A percentile compares a stretch with the other conserved stretches of the same genome.
Conservation (phyloP, 176 grass and related monocot species). For the Saccharum officinarum region DNA sequence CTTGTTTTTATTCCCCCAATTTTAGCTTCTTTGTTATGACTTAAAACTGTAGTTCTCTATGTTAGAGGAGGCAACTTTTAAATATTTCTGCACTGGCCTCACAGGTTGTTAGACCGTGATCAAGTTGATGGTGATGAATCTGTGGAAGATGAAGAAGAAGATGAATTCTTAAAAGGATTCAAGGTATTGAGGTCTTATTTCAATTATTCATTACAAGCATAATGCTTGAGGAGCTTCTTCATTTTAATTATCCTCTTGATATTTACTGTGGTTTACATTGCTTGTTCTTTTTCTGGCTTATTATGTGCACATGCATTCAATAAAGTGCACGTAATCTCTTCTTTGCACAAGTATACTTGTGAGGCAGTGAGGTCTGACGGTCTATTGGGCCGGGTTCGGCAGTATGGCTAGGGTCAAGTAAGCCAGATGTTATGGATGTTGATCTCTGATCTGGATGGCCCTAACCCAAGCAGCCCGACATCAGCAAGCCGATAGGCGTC, state of each 20-base stretch:
- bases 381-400: too few relatives aligned
- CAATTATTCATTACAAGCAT: not conserved
- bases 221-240: not conserved
- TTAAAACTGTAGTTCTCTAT: constrained; percentile 8
- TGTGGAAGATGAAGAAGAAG: constrained; percentile 85
- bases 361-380: not conserved
- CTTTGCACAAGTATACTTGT: constrained; percentile 1
- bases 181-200: constrained; percentile 59
- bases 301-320: not conserved
- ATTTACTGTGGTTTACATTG: constrained; percentile 18
- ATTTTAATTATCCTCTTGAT: constrained; percentile 27
- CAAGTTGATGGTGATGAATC: constrained; percentile 80
- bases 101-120: constrained; percentile 90
- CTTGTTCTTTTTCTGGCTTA: constrained; percentile 15
- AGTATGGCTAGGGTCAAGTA: too few relatives aligned
- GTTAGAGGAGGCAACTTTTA: constrained; percentile 9
- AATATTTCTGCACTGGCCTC: constrained; percentile 29
- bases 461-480: too few relatives aligned
- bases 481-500: too few relatives aligned
- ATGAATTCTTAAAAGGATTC: constrained; percentile 97
- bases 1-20: not conserved
- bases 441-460: too few relatives aligned
- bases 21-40: constrained; percentile 21
- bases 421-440: too few relatives aligned
- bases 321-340: not conserved